Evolutionary conservation across 441 rosid species (phyloP).

Genomic region (Populus tomentosa): DNA sequence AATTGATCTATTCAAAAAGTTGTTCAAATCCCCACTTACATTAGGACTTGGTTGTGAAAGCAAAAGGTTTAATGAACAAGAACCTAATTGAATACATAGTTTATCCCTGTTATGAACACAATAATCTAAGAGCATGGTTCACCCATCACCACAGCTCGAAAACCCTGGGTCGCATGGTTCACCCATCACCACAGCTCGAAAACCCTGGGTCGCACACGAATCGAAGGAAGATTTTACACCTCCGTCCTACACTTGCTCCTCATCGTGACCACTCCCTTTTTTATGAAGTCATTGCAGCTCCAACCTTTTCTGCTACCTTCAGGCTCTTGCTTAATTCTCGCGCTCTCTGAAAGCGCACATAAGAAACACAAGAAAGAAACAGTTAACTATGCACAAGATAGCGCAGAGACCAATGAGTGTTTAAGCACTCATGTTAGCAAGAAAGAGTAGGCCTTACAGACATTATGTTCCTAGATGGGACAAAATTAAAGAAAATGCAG

Average conservation of each 20-base stretch:
- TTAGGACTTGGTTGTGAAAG: conserved; percentile 10
- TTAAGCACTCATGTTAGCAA: background rate
- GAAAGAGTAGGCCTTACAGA: background rate
- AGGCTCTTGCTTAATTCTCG: conserved; percentile 49
- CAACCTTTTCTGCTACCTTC: conserved; percentile 13
- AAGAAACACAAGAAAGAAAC: background rate
- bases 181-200: conserved; percentile 2
- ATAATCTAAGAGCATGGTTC: conserved; percentile 1
- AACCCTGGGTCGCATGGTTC: conserved; percentile 19
- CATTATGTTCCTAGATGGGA: background rate
- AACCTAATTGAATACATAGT: conserved; percentile 26
- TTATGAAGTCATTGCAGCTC: conserved; percentile 8
- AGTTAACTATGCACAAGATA: background rate
- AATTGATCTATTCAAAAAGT: conserved; percentile 1
- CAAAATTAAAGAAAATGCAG: too few species aligned
- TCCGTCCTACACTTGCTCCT: conserved; percentile 5
- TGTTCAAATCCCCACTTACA: conserved; percentile 6
- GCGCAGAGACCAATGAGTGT: background rate
- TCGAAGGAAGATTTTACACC: background rate
- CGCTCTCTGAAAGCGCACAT: conserved; percentile 38
- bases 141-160: conserved; percentile 2
- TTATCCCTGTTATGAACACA: conserved; percentile 13
- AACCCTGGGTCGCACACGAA: conserved; percentile 19
- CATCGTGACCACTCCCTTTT: conserved; percentile 19
- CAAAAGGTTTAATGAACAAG: conserved; percentile 27